Base-by-base conservation (phyloP, 2,329 filamentous ascomycete species). In the Beauveria australis region DNA sequence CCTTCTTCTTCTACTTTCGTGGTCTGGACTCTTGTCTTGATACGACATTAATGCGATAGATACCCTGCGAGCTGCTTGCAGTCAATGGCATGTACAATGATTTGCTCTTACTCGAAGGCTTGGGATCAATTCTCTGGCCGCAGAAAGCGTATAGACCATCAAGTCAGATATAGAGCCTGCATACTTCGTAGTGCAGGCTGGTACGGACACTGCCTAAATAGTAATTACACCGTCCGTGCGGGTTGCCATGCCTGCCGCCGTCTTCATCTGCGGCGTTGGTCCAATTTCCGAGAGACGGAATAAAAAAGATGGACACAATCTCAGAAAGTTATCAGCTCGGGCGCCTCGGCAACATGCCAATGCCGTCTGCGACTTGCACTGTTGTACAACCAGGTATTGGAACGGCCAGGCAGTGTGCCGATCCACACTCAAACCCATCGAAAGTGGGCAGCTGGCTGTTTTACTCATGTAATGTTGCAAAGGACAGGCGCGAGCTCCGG, bases 381-480 rank as follows among this genome's bases (percentile, higher is more conserved):
- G 5, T 30, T 26, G 26, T 37, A 24, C 43, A 49, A n/a, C 9
- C 26, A 33, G 30, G 10, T 33, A 33, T 52, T 7, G 28, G 19
- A 48, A 30, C 19, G 33, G 47, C 28, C 28, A 33, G 10, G 30
- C n/a, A 28, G 28, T 37, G 37, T 22, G 18, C 43, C 52, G 52
- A 43, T 54, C 52, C 52, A 54, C 52, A 30, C 16, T 28, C 37
- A 14, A 33, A 5, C 47, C 47, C 56, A 10, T 26, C 54, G 5
- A 33, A 43, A 59, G 56, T 59, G 56, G 47, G 56, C 56, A 24
- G 22, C 47, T 28, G 37, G 3, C 14, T 37, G 18, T 1, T 28
- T 14, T 44, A 37, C 47, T 59, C 46, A 59, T 52, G 55, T 59
- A 59, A 52, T 51, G 37, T 22, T 33, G 30, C 44, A 57, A 22